A percentile compares a stretch with the other conserved stretches of the same genome.
These are phyloP conservation scores for Byssoonygena ceratinophila DNA, from an alignment of 2,329 filamentous ascomycete genomes.

Conservation along the genomic window DNA sequence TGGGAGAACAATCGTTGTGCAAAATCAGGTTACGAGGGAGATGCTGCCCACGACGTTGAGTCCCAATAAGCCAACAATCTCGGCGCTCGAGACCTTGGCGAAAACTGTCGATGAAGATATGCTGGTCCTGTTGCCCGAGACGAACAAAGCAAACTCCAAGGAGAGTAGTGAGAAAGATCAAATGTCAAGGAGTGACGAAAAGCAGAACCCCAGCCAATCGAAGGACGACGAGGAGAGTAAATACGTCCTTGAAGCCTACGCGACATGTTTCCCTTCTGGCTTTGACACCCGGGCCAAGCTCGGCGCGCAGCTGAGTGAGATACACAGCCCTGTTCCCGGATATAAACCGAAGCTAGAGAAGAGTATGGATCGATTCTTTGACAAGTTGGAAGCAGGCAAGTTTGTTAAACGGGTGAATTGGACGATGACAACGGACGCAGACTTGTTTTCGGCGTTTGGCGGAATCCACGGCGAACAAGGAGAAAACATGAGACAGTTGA, in stretches of 20 bases:
- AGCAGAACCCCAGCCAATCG: background rate
- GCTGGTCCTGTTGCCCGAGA: slow-evolving; percentile 45
- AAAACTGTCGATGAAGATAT: slow-evolving; percentile 51
- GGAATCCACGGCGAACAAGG: slow-evolving; percentile 25
- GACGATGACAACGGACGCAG: slow-evolving; percentile 32
- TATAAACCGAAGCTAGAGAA: slow-evolving; percentile 48
- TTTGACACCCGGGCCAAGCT: slow-evolving; percentile 50
- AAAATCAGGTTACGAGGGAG: slow-evolving; percentile 40
- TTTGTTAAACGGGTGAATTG: slow-evolving; percentile 48
- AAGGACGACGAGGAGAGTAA: slow-evolving; percentile 20
- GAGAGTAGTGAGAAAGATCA: background rate
- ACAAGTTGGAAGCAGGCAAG: slow-evolving; percentile 42
- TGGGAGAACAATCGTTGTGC: slow-evolving; percentile 24
- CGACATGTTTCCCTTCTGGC: slow-evolving; percentile 48
- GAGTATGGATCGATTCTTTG: slow-evolving; percentile 54
- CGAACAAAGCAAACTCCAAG: slow-evolving; percentile 2
- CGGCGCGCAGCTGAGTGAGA: slow-evolving; percentile 42
- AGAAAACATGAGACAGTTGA: slow-evolving; percentile 21
- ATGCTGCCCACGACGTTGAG: slow-evolving; percentile 31
- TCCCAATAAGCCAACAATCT: slow-evolving; percentile 25
- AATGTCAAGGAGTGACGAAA: background rate
- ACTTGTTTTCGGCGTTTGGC: slow-evolving; percentile 34
- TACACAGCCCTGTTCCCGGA: slow-evolving; percentile 50
- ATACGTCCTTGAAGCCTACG: slow-evolving; percentile 49
- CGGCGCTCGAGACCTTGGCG: slow-evolving; percentile 41